Conservation (phyloP, 2,329 filamentous ascomycete genomes). For the Pseudocercospora crystallina region DNA sequence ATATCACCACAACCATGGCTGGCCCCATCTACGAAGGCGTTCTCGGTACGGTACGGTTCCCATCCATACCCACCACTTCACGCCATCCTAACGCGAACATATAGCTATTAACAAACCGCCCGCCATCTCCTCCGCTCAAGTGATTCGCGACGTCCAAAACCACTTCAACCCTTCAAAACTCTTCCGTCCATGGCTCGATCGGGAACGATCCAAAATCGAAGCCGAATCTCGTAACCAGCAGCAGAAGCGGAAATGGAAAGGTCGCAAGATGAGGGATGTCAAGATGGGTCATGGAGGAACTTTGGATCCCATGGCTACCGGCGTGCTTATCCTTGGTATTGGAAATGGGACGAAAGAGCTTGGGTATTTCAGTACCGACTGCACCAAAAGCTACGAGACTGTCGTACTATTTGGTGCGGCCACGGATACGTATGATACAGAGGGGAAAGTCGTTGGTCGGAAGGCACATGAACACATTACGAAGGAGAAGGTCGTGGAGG, state of each 20-base stretch:
- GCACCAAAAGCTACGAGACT: constrained; percentile 91
- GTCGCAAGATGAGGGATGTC: constrained; percentile 63
- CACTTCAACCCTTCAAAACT: constrained; percentile 77
- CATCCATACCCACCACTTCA: constrained; percentile 6
- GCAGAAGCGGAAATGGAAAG: constrained; percentile 49
- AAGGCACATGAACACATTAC: constrained; percentile 80
- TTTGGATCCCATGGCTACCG: constrained; percentile 88
- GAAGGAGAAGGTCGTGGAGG: constrained; percentile 72
- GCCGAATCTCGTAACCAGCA: constrained; percentile 61
- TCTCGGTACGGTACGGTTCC: constrained; percentile 51
- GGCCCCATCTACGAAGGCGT: constrained; percentile 55
- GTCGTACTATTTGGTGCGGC: constrained; percentile 86
- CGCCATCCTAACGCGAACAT: constrained; percentile 10
- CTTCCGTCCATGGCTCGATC: constrained; percentile 75
- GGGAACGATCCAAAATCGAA: constrained; percentile 57
- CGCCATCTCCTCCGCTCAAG: constrained; percentile 82
- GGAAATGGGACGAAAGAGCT: constrained; percentile 85
- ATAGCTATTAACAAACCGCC: constrained; percentile 90
- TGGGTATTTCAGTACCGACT: constrained; percentile 69
- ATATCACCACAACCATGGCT: constrained; percentile 15
- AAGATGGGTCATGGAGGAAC: constrained; percentile 98
- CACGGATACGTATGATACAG: constrained; percentile 87
- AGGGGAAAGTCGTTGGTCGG: constrained; percentile 77
- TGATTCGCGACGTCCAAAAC: constrained; percentile 81
- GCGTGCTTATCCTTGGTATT: constrained; percentile 84